Evolutionary conservation across 164 flowering plant species (phyloP), one percentile per base, ranked within the genome.

Genomic region (Aristolochia californica): DNA sequence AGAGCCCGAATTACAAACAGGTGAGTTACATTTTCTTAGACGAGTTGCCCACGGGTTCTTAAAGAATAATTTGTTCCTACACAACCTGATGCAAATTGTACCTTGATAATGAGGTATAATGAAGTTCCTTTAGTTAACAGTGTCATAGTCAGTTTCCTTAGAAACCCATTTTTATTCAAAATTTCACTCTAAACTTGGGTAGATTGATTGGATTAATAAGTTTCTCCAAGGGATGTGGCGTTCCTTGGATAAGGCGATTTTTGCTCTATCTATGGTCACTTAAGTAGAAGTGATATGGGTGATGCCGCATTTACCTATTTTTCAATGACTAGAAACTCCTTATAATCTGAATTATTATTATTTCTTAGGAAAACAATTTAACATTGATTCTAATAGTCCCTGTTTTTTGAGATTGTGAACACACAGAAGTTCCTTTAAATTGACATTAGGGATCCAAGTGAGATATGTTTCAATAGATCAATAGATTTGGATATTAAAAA

Each of bases 191-290:
- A 22, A 8, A 48, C 5, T 10, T 50, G 4, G 13, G 22, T 27
- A 50, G 54, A 14, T 50, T 50, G 54, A 50, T 26, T 50, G 54
- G 98, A 63, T 88, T 59, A 91, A 87, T 78, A 83, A 76, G 64
- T 71, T 83, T 54, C 14, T 87, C 28, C 56, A 34, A n/a, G 70
- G 78, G 51, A 81, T 83, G 86, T 91, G 95, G 98, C 96, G 88
- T 51, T 79, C 67, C 67, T 75, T 83, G 30, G 79, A 83, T 66
- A 83, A 81, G 89, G 89, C 79, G 64, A 45, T 56, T 48, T 58
- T 52, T 23, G 21, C 20, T 9, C 25, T 17, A 11, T n/a, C 38
- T n/a, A 2, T 44, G 38, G 10, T 45, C 15, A 24, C 40, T 49
- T 30, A 14, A 18, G 20, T 15, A 12, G 43, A 38, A 51, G 12